Conservation (phyloP, 2,329 filamentous ascomycete genomes). For the Colletotrichum sp. region DNA sequence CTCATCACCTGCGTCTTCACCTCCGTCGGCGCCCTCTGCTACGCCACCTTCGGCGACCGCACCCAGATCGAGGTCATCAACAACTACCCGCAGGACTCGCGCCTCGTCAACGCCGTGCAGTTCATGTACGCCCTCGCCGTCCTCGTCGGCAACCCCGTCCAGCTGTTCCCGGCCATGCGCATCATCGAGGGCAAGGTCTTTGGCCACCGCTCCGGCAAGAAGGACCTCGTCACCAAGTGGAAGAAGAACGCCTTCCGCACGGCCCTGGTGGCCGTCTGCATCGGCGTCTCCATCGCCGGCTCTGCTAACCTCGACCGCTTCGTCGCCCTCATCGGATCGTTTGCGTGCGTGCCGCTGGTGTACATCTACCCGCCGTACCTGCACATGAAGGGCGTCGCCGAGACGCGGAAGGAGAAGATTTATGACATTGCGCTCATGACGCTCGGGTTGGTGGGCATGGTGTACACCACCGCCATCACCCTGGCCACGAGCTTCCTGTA, state of each 20-base stretch:
- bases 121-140: conserved; percentile 77
- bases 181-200: conserved; percentile 75
- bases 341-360: conserved; percentile 95
- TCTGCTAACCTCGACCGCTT: conserved; percentile 85
- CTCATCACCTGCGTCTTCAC: conserved; percentile 77
- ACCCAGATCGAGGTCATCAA: conserved; percentile 78
- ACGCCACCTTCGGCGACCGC: conserved; percentile 72
- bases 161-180: conserved; percentile 75
- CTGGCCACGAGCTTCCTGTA: conserved; percentile 45
- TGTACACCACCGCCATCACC: conserved; percentile 73
- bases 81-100: conserved; percentile 74
- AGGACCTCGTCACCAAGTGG: conserved; percentile 71
- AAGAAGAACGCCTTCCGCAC: conserved; percentile 75
- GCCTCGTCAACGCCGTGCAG: conserved; percentile 78
- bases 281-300: conserved; percentile 65
- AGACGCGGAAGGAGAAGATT: conserved; percentile 56
- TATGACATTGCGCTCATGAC: conserved; percentile 68
- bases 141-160: conserved; percentile 75
- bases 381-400: conserved; percentile 71
- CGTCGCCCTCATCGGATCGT: conserved; percentile 93
- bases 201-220: conserved; percentile 71
- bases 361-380: conserved; percentile 80
- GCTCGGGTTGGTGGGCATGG: conserved; percentile 69
- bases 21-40: conserved; percentile 74
- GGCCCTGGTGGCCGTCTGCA: conserved; percentile 61